These are phyloP conservation scores for Lachnellula arida DNA, from an alignment of 2,329 filamentous ascomycete genomes.

Conservation along the genomic window DNA sequence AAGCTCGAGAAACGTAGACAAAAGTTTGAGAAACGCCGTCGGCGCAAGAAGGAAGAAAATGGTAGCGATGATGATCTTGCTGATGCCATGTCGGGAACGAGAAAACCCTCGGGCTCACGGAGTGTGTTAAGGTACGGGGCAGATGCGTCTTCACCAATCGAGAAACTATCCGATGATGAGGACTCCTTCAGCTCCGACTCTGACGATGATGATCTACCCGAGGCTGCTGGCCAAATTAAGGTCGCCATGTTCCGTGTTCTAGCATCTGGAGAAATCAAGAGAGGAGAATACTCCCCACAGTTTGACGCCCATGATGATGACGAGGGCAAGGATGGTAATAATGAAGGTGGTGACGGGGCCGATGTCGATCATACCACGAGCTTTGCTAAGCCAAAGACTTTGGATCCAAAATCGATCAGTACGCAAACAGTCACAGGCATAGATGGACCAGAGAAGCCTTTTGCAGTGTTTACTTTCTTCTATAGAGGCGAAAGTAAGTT, in stretches of 20 bases:
- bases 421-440: conserved; percentile 99
- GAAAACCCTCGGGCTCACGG: conserved; percentile 30
- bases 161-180: conserved; percentile 57
- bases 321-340: conserved; percentile 51
- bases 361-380: conserved; percentile 96
- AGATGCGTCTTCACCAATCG: conserved; percentile 69
- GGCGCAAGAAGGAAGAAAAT: conserved; percentile 52
- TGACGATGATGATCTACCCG: conserved; percentile 78
- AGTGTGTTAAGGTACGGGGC: conserved; percentile 76
- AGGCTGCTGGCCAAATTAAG: conserved; percentile 96
- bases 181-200: conserved; percentile 74
- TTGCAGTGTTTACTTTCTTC: conserved; percentile 95
- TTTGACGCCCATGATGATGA: conserved; percentile 97
- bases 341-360: conserved; percentile 58
- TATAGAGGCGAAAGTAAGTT: conserved; percentile 89
- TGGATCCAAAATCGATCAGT: conserved; percentile 96
- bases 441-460: conserved; percentile 91
- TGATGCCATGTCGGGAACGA: conserved; percentile 31
- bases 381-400: conserved; percentile 91
- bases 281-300: conserved; percentile 95
- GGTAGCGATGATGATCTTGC: conserved; percentile 44
- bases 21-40: conserved; percentile 67
- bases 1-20: conserved; percentile 84
- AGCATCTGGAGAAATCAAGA: conserved; percentile 94
- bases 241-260: conserved; percentile 93